phyloP scores from a whole-genome alignment of 768 basidiomycete species.

The Rhizopogon sp. region DNA sequence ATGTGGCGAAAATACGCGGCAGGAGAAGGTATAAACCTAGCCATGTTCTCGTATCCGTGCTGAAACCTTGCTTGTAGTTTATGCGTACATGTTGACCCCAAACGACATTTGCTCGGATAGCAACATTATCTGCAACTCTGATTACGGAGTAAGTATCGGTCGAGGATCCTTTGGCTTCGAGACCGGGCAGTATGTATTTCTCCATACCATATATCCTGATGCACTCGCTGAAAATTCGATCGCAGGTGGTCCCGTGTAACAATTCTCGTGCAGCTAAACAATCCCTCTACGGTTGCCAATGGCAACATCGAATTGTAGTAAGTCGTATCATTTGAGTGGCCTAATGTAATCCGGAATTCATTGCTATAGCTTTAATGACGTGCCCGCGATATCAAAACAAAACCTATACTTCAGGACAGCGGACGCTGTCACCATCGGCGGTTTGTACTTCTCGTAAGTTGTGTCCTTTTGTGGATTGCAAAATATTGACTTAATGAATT shows the following conservation, averaged over 20 bases:
- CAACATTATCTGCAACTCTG: conserved; percentile 60
- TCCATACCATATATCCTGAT: conserved; percentile 1
- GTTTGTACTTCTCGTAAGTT: conserved; percentile 75
- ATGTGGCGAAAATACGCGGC: conserved; percentile 69
- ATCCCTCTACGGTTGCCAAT: conserved; percentile 58
- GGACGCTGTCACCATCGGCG: conserved; percentile 49
- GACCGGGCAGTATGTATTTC: conserved; percentile 51
- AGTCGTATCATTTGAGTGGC: conserved; percentile 21
- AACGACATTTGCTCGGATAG: conserved; percentile 53
- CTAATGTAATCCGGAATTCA: not conserved
- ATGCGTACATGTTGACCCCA: conserved; percentile 71
- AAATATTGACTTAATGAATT: not conserved
- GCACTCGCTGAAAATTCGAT: not conserved
- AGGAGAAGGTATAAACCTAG: conserved; percentile 57
- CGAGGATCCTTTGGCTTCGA: conserved; percentile 62
- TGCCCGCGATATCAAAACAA: conserved; percentile 52
- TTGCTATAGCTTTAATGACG: conserved; percentile 57
- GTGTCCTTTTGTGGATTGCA: not conserved
- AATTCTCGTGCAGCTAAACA: conserved; percentile 76
- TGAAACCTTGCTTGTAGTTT: conserved; percentile 42
- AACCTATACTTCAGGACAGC: conserved; percentile 61
- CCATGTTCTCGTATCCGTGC: not conserved
- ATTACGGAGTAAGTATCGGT: conserved; percentile 73
- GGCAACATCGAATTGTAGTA: conserved; percentile 69
- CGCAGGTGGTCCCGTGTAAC: conserved; percentile 65